Percentiles rank a stretch among this genome's conserved stretches.
Evolutionary conservation across 352 stramenopile species (phyloP).

Genomic region (Phytophthora cactorum): DNA sequence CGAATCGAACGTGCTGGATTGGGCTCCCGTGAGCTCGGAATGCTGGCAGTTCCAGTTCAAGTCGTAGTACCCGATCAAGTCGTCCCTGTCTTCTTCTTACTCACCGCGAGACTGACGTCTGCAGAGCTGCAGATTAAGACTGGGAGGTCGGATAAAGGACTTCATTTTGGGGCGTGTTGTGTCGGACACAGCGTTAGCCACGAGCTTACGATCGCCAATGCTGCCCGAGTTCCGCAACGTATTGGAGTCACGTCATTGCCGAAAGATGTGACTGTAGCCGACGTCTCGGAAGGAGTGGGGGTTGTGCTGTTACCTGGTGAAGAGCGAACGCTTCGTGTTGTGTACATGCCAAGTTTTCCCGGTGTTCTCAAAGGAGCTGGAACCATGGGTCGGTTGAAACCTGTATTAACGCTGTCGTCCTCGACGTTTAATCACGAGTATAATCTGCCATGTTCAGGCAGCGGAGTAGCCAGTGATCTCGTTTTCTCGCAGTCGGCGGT

Average conservation of each 20-base stretch:
- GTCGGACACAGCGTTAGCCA: slow-evolving; percentile 48
- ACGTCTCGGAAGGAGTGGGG: slow-evolving; percentile 35
- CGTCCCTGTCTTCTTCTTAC: slow-evolving; percentile 45
- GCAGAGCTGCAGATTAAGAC: slow-evolving; percentile 11
- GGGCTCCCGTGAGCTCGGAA: slow-evolving; percentile 40
- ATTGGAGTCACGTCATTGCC: slow-evolving; percentile 36
- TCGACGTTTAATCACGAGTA: slow-evolving; percentile 53
- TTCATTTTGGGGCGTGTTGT: slow-evolving; percentile 48
- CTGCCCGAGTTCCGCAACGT: slow-evolving; percentile 42
- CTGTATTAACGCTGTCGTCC: slow-evolving; percentile 37
- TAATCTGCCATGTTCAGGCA: slow-evolving; percentile 37
- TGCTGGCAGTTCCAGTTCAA: slow-evolving; percentile 53
- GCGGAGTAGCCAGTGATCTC: slow-evolving; percentile 33
- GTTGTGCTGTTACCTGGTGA: slow-evolving; percentile 43
- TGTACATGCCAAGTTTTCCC: slow-evolving; percentile 41
- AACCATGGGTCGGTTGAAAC: slow-evolving; percentile 6
- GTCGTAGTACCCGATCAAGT: slow-evolving; percentile 72
- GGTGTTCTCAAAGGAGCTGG: slow-evolving; percentile 12
- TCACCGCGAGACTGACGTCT: slow-evolving; percentile 42
- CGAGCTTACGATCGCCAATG: slow-evolving; percentile 39
- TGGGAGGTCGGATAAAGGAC: not conserved
- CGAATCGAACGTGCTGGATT: slow-evolving; percentile 50
- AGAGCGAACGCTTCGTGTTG: slow-evolving; percentile 25
- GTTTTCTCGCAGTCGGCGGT: slow-evolving; percentile 46
- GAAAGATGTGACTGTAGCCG: slow-evolving; percentile 33